These are phyloP conservation scores for Exophiala dermatitidis DNA, from an alignment of 2,329 filamentous ascomycete species.

Conservation along the genomic window DNA sequence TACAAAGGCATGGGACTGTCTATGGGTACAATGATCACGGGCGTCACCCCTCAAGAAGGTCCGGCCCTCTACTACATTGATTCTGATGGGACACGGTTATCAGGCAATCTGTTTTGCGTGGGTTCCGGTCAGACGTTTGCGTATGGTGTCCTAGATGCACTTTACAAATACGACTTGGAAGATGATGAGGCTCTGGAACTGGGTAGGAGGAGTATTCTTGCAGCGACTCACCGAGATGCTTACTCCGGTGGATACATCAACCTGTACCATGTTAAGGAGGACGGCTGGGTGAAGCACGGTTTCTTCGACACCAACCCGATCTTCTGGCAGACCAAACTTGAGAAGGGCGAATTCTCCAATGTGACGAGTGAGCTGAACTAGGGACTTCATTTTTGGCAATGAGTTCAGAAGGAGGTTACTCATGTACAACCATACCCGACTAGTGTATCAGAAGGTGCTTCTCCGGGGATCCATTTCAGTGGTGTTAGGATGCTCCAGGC, in stretches of 20 bases:
- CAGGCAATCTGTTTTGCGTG: conserved; percentile 96
- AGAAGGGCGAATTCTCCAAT: conserved; percentile 97
- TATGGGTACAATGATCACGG: conserved; percentile 99
- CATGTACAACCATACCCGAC: conserved; percentile 17
- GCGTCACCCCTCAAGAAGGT: conserved; percentile 89
- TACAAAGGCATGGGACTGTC: conserved; percentile 99
- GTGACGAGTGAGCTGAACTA: conserved; percentile 51
- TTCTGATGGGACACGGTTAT: conserved; percentile 84
- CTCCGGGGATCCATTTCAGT: conserved; percentile 8
- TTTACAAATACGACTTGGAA: conserved; percentile 83
- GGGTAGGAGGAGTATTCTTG: conserved; percentile 84
- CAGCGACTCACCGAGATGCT: conserved; percentile 94
- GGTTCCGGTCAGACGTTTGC: conserved; percentile 98
- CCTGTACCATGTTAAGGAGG: conserved; percentile 97
- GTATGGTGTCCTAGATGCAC: conserved; percentile 92
- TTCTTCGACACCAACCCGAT: conserved; percentile 98
- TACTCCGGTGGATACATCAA: conserved; percentile 99
- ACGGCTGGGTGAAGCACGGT: conserved; percentile 97
- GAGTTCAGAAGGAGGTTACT: background rate
- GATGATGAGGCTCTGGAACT: conserved; percentile 86
- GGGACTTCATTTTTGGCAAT: background rate
- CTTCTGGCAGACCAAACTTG: conserved; percentile 98
- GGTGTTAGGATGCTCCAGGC: background rate
- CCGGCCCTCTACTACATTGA: conserved; percentile 99
- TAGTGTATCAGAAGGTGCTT: conserved; percentile 12